These are phyloP conservation scores for Capsella bursapastoris DNA, from an alignment of 345 rosid genomes.

Conservation along the genomic window DNA sequence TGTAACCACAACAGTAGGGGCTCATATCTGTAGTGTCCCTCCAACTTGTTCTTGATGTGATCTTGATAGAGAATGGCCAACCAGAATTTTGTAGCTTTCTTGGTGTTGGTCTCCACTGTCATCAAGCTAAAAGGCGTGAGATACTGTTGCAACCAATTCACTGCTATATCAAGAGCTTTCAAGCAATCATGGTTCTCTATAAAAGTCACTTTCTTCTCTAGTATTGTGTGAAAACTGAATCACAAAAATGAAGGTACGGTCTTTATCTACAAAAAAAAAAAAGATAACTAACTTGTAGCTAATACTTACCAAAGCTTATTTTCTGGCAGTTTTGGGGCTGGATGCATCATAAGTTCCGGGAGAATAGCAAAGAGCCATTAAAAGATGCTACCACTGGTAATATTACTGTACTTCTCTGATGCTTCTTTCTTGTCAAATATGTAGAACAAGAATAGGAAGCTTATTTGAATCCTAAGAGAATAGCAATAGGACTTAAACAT, in stretches of 20 bases:
- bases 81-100: conserved; percentile 76
- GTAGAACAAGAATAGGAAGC: conserved; percentile 24
- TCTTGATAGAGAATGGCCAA: conserved; percentile 70
- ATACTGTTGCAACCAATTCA: conserved; percentile 55
- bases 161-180: conserved; percentile 38
- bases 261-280: conserved; percentile 27
- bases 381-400: conserved; percentile 73
- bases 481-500: conserved; percentile 35
- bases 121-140: conserved; percentile 47
- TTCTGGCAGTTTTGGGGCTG: conserved; percentile 79
- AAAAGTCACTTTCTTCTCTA: conserved; percentile 46
- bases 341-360: conserved; percentile 69
- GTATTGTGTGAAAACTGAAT: conserved; percentile 46
- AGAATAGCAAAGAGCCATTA: conserved; percentile 55
- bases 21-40: conserved; percentile 46
- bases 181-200: conserved; percentile 45
- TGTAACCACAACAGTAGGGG: conserved; percentile 43
- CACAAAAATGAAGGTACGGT: conserved; percentile 71
- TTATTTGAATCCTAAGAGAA: conserved; percentile 13
- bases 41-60: conserved; percentile 59
- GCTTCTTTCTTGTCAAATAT: conserved; percentile 27
- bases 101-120: conserved; percentile 59
- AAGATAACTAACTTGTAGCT: conserved; percentile 33
- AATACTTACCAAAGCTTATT: conserved; percentile 43
- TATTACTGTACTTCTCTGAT: conserved; percentile 37